Conservation (phyloP, 2,329 filamentous ascomycete species). For the Neonectria hederae region DNA sequence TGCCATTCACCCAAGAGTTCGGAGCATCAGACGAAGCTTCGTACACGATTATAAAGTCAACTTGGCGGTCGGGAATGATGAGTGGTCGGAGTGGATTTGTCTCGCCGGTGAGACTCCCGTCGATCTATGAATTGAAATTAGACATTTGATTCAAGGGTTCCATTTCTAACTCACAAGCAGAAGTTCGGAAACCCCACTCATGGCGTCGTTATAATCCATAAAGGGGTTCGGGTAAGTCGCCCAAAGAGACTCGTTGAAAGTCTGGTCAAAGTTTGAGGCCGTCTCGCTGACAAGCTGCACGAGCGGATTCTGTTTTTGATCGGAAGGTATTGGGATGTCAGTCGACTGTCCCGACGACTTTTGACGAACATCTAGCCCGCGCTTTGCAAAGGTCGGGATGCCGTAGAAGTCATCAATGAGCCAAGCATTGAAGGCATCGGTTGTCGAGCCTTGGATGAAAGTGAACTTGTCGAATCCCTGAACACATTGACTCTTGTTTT, state of each 20-base stretch:
- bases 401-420: not conserved
- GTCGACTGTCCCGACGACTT: not conserved
- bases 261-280: slow-evolving; percentile 38
- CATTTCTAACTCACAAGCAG: slow-evolving; percentile 32
- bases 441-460: slow-evolving; percentile 44
- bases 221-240: slow-evolving; percentile 47
- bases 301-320: slow-evolving; percentile 23
- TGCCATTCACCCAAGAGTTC: slow-evolving; percentile 43
- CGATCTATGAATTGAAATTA: not conserved
- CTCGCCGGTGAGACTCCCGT: not conserved
- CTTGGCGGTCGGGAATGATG: slow-evolving; percentile 40
- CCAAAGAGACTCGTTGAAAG: slow-evolving; percentile 46
- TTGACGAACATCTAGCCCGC: not conserved
- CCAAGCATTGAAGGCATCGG: slow-evolving; percentile 32
- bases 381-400: not conserved
- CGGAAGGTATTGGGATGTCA: not conserved
- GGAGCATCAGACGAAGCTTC: slow-evolving; percentile 42
- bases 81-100: slow-evolving; percentile 17
- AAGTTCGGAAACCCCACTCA: slow-evolving; percentile 39
- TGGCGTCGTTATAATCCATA: slow-evolving; percentile 39
- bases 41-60: slow-evolving; percentile 46
- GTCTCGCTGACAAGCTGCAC: slow-evolving; percentile 39
- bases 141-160: slow-evolving; percentile 1
- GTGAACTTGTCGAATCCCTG: slow-evolving; percentile 45
- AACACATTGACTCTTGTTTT: slow-evolving; percentile 43